A percentile compares a stretch with the other conserved stretches of the same genome.
phyloP scores from a whole-genome alignment of 805 yeast species.

The Candida parachauliodes region DNA sequence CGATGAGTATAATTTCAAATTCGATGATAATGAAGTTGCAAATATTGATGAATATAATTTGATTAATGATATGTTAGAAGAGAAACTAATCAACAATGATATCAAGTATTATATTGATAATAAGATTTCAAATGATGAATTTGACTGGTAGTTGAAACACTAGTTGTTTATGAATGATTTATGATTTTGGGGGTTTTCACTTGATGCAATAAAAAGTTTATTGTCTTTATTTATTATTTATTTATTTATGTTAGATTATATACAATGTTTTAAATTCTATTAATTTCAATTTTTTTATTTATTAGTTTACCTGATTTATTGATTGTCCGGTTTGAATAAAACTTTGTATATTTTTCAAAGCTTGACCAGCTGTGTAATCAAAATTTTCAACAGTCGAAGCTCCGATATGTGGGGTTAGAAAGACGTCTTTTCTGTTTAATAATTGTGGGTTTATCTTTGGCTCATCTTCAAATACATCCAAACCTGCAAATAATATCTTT shows the following conservation, averaged over 20 bases:
- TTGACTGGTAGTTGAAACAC: constrained; percentile 3
- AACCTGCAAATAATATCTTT: constrained; percentile 60
- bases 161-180: background rate
- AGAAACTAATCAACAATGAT: constrained; percentile 36
- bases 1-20: constrained; percentile 16
- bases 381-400: constrained; percentile 60
- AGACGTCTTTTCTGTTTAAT: constrained; percentile 55
- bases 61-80: constrained; percentile 40
- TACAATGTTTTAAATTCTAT: background rate
- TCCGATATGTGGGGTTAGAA: constrained; percentile 70
- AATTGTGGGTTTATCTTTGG: constrained; percentile 51
- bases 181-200: background rate
- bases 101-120: constrained; percentile 27
- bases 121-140: constrained; percentile 5
- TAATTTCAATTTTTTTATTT: constrained; percentile 1
- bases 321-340: constrained; percentile 40
- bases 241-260: background rate
- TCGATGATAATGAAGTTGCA: constrained; percentile 18
- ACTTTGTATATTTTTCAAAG: constrained; percentile 53
- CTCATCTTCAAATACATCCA: constrained; percentile 70
- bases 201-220: background rate
- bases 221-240: background rate
- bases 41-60: constrained; percentile 34
- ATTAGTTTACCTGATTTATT: constrained; percentile 26
- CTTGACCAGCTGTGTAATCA: constrained; percentile 46